These are phyloP conservation scores for Thelephora terrestris DNA, from an alignment of 1,284 basidiomycete species.

Conservation along the genomic window DNA sequence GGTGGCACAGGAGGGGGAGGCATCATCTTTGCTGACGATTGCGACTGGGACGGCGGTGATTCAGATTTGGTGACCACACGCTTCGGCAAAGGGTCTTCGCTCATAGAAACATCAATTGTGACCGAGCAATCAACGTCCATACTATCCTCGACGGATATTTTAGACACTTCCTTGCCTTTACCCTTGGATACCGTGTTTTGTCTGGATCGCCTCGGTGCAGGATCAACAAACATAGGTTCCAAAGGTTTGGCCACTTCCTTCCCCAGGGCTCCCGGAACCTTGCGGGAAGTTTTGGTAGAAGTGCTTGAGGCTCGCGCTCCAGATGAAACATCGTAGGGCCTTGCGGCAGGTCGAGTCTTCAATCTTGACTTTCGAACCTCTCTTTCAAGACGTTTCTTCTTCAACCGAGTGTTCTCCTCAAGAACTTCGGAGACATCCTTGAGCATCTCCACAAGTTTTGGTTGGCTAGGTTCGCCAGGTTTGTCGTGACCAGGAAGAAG, in stretches of 20 bases:
- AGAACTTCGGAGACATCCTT: background rate
- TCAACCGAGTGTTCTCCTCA: background rate
- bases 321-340: background rate
- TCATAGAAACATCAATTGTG: too few relatives aligned
- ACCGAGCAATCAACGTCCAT: too few relatives aligned
- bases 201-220: background rate
- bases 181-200: too few relatives aligned
- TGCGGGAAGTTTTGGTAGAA: background rate
- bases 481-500: background rate
- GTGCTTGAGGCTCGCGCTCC: background rate
- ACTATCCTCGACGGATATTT: too few relatives aligned
- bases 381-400: background rate
- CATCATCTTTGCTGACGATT: too few relatives aligned
- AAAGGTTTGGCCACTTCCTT: background rate
- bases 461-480: background rate
- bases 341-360: background rate
- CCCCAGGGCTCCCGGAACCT: background rate
- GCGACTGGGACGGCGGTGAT: too few relatives aligned
- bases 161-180: too few relatives aligned
- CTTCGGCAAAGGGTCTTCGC: too few relatives aligned
- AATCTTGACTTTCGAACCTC: background rate
- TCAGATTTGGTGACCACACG: too few relatives aligned
- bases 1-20: too few relatives aligned
- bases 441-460: background rate
- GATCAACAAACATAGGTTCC: background rate